Base-by-base conservation (phyloP, 2,329 filamentous ascomycete genomes). In the Epichloe gansuensis region DNA sequence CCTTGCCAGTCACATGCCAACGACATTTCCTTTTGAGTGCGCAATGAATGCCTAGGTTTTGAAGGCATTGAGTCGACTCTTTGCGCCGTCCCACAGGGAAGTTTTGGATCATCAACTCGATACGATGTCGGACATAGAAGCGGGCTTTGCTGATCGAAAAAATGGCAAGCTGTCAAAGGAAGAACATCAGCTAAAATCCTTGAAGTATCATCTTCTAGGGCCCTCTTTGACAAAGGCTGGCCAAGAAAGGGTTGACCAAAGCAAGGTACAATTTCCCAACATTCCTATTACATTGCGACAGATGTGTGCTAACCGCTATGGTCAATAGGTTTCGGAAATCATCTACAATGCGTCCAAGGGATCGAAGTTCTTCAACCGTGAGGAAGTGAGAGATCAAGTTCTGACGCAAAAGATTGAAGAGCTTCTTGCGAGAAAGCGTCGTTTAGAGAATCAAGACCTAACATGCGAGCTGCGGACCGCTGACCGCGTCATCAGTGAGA, bases 291-390 rank as follows among this genome's bases (percentile, higher is more conserved):
- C 21, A 21, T 46, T 13, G 11, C 2, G 42, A 15, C 5, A 31
- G 35, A 8, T 6, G 21, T 27, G 12, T 49, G 17, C 27, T 47
- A 17, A 39, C n/a, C 21, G 6, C 5, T 15, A 13, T 11, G 17
- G 15, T 25, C 7, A 5, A 17, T 48, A 85, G 82, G 89, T 98
- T 48, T 94, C 90, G 2, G 90, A 97, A 60, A 84, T 97, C 59
- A 98, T 98, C 54, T 97, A 96, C 70, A 89, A 95, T 66, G 89
- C 90, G 11, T 96, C 89, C 15, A 96, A 94, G 65, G 93, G 93
- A 47, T 95, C 89, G 58, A 96, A 95, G 66, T 98, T 85, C 71
- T 98, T 97, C 76, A 87, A 85, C 59, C 88, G 90, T 54, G 93
- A 98, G 67, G 85, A 95, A 64, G 76, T 72, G 52, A 85, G 84